Conservation (phyloP, 2,329 filamentous ascomycete species). For the Chrysoporthe cubensis region DNA sequence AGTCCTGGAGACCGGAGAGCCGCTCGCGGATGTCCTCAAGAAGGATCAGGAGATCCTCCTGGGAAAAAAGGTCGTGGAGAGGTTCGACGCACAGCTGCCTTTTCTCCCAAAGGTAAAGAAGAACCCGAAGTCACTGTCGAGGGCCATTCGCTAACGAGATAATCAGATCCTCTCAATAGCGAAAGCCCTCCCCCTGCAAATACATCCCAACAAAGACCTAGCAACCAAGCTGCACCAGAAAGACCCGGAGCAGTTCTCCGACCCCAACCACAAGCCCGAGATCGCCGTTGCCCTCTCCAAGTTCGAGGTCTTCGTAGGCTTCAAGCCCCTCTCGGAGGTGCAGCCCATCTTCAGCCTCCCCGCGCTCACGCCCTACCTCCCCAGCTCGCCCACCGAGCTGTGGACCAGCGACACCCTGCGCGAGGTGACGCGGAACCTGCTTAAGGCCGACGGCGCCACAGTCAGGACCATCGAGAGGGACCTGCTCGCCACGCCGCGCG, state of each 20-base stretch:
- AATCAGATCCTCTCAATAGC: conserved; percentile 69
- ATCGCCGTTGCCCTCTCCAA: conserved; percentile 73
- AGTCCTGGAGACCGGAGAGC: conserved; percentile 63
- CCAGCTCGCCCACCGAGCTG: conserved; percentile 40
- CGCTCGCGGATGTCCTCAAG: conserved; percentile 67
- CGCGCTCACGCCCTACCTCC: conserved; percentile 58
- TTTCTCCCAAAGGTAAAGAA: conserved; percentile 68
- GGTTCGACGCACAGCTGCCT: conserved; percentile 68
- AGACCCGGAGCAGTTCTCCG: conserved; percentile 68
- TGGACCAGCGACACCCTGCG: conserved; percentile 64
- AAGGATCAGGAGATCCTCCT: conserved; percentile 64
- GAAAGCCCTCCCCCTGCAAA: conserved; percentile 75
- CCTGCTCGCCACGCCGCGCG: conserved; percentile 52
- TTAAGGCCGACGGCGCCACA: conserved; percentile 55
- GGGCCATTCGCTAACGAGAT: conserved; percentile 18
- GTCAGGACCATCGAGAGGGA: conserved; percentile 57
- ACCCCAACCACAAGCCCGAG: conserved; percentile 79
- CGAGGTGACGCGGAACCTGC: conserved; percentile 57
- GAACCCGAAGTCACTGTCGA: neutral
- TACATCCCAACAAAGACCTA: conserved; percentile 73
- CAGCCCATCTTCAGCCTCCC: conserved; percentile 60
- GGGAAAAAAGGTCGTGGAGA: conserved; percentile 62
- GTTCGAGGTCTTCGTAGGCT: conserved; percentile 78
- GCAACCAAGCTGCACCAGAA: conserved; percentile 65
- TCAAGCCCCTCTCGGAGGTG: conserved; percentile 68